phyloP scores from a whole-genome alignment of 2,329 filamentous ascomycete genomes.

The Calonectria crousiana region DNA sequence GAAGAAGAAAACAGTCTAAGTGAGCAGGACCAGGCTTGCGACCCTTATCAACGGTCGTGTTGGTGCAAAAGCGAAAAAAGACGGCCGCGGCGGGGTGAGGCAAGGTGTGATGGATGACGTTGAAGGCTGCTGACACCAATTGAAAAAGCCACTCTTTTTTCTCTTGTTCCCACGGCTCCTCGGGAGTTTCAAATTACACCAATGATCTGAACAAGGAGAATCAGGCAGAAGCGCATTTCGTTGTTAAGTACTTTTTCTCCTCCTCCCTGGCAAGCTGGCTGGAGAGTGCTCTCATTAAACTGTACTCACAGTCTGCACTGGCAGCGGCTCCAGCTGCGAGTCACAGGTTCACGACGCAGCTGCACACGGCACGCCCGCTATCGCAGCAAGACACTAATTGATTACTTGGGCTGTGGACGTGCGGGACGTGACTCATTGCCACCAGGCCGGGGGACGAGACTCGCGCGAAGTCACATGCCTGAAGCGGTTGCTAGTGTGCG shows the following conservation, averaged over 20 bases:
- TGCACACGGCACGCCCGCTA: not conserved
- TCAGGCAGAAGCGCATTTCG: not conserved
- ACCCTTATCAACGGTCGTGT: not conserved
- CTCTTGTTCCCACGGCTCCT: not conserved
- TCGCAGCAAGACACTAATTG: constrained; percentile 4
- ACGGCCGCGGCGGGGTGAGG: constrained; percentile 4
- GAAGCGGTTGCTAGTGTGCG: not conserved
- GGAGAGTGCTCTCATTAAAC: not conserved
- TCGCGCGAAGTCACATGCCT: constrained; percentile 30
- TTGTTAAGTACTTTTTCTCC: constrained; percentile 6
- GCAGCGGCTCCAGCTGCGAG: not conserved
- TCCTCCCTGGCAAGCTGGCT: too few species aligned
- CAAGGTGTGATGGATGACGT: constrained; percentile 19
- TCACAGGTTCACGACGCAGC: not conserved
- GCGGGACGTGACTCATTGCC: constrained; percentile 27
- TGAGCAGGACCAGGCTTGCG: not conserved
- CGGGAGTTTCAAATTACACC: not conserved
- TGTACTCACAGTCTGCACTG: not conserved
- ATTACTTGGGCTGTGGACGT: not conserved
- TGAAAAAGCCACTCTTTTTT: constrained; percentile 6
- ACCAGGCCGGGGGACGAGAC: constrained; percentile 8
- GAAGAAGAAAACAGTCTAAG: not conserved
- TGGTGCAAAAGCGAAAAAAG: not conserved
- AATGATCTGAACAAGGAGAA: not conserved
- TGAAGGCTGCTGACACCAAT: constrained; percentile 21